Evolutionary conservation across 75 land plant species (phyloP), one percentile per base, ranked within the genome.

Genomic region (Selaginella tamariscina): DNA sequence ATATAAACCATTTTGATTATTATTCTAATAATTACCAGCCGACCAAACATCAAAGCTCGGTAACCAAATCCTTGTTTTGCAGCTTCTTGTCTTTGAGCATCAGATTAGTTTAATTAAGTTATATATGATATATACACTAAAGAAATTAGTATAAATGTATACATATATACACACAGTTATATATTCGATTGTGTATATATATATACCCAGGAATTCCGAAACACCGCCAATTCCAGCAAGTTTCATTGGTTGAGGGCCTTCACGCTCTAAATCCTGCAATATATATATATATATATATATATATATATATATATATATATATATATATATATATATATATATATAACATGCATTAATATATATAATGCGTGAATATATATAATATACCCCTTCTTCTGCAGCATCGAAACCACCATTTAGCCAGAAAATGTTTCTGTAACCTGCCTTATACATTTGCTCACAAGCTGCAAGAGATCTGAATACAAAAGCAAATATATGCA

Each of bases 391-490:
- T 84, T 92, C 97, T 69, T 89, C 85, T 60, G 89, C 94, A 69
- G 90, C 79, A 78, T 92, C 95, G 21, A 92, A 74, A 64, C 95
- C 97, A 18, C 97, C 97, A 75, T 84, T 84, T 33, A 92, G 78
- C 97, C 97, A 92, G 60, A 86, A 92, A 27, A 92, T 55, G 66
- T 92, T 92, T 67, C 80, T 73, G 71, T 82, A 88, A 24, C 97
- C 97, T 44, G 95, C 84, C 73, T 81, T 88, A 65, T 84, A 84
- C 1, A 92, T 83, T 68, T 81, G 79, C 68, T 92, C 97, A 74
- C 94, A 88, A 57, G 97, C 97, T 75, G 97, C 95, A 31, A 92
- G 72, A 28, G 97, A 92, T 76, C 97, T 92, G 81, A n/a, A n/a
- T n/a, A n/a, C n/a, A n/a, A n/a, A n/a, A n/a, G n/a, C n/a, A n/a